Evolutionary conservation across 139 green algal genomes (phyloP), one percentile per base, ranked within the genome.

Genomic region (Deuterostichococcus epilithicus): DNA sequence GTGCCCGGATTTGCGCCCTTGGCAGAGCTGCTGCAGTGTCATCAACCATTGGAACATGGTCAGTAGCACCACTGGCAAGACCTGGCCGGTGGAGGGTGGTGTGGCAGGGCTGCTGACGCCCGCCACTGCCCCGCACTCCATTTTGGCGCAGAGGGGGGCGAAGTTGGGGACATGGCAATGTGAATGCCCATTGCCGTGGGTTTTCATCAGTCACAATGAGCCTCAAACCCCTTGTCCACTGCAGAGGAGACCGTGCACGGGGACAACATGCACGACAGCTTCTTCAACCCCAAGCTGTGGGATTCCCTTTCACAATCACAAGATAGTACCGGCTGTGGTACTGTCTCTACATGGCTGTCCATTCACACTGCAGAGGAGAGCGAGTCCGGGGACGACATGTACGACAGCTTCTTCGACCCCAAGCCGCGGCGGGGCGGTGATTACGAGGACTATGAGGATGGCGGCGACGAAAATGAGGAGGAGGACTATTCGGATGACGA

Each of bases 181-280:
- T n/a, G n/a, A n/a, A n/a, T n/a, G n/a, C n/a, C n/a, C n/a, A n/a
- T n/a, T n/a, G n/a, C n/a, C n/a, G n/a, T n/a, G n/a, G n/a, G n/a
- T n/a, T n/a, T n/a, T n/a, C n/a, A n/a, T n/a, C n/a, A n/a, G n/a
- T n/a, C n/a, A n/a, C n/a, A n/a, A n/a, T n/a, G n/a, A n/a, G n/a
- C n/a, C n/a, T n/a, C n/a, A n/a, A n/a, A n/a, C n/a, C n/a, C n/a
- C n/a, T n/a, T n/a, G n/a, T n/a, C n/a, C n/a, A n/a, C n/a, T n/a
- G n/a, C n/a, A n/a, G n/a, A n/a, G n/a, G n/a, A n/a, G n/a, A n/a
- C n/a, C n/a, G n/a, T n/a, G n/a, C n/a, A n/a, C n/a, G n/a, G n/a
- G n/a, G n/a, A n/a, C n/a, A 79, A 79, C 22, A 90, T 84, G 70
- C 94, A 93, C 81, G 71, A 82, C n/a, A 90, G 94, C 78, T 95